Base-by-base conservation (phyloP, 441 rosid species). In the Francoa sonchifolia region DNA sequence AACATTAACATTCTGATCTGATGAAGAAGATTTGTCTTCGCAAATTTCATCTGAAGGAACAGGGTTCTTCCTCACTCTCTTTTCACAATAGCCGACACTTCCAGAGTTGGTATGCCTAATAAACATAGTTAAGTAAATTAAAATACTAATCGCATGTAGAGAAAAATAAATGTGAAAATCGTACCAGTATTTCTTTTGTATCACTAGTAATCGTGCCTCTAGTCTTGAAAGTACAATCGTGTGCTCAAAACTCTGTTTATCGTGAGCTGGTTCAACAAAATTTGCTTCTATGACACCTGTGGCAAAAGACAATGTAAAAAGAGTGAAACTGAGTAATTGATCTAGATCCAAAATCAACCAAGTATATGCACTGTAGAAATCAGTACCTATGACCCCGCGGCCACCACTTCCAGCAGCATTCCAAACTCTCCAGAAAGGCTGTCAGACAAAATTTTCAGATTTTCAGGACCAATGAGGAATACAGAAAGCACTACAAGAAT, bases 401-500 rank as follows among this genome's bases (percentile, higher is more conserved):
- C 98, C 95, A 58, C 69, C 77, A 73, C 95, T 82, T 53, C 87
- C 96, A 8, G 94, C 61, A 47, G 98, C 69, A 74, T 90, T 85
- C 96, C 98, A 90, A 17, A 90, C 57, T 82, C 96, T 85, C 95
- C 96, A 90, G 60, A 85, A 90, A 33, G 96, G 98, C 98, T 90
- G 79, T 48, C 39, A 62, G 50, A 55, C 27, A 47, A 25, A 11
- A 35, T 17, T 16, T 45, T 37, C 32, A n/a, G n/a, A n/a, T n/a
- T n/a, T n/a, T n/a, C n/a, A n/a, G n/a, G n/a, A n/a, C n/a, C n/a
- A n/a, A n/a, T n/a, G n/a, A n/a, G n/a, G n/a, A n/a, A n/a, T n/a
- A n/a, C n/a, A n/a, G n/a, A n/a, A n/a, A n/a, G n/a, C n/a, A n/a
- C n/a, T n/a, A n/a, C n/a, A n/a, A n/a, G n/a, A n/a, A n/a, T n/a